Percentiles rank a stretch among this genome's conserved stretches.
Conservation (phyloP, 176 grass and related monocot genomes). For the Oryza coarctata region DNA sequence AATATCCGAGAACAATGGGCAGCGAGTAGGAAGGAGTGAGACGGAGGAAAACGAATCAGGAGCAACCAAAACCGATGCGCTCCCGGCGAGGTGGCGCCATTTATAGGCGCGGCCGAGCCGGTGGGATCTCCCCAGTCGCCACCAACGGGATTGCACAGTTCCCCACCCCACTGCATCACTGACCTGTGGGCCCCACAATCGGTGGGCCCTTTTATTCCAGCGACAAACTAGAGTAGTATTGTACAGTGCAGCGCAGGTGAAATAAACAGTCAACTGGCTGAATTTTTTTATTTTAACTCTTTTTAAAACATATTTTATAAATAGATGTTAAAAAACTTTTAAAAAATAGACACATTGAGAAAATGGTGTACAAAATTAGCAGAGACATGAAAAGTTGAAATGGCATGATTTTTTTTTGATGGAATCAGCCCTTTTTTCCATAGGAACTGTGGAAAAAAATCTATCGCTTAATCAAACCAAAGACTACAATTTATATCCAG, state of each 20-base stretch:
- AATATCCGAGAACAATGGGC: background rate
- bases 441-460: too few species aligned
- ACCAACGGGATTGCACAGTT: background rate
- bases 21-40: background rate
- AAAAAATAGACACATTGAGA: too few species aligned
- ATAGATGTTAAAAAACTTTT: too few species aligned
- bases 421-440: too few species aligned
- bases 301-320: too few species aligned
- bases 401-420: too few species aligned
- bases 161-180: background rate
- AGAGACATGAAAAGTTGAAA: too few species aligned
- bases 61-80: background rate
- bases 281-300: too few species aligned
- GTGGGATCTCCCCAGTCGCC: background rate
- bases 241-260: background rate
- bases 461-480: too few species aligned
- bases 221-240: too few species aligned
- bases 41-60: background rate
- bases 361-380: too few species aligned
- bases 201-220: background rate
- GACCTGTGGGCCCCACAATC: background rate
- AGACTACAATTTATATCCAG: too few species aligned
- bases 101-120: background rate
- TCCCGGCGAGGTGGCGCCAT: background rate
- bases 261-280: background rate